These are phyloP conservation scores for Puccinia polysora DNA, from an alignment of 1,284 basidiomycete genomes.

Conservation along the genomic window DNA sequence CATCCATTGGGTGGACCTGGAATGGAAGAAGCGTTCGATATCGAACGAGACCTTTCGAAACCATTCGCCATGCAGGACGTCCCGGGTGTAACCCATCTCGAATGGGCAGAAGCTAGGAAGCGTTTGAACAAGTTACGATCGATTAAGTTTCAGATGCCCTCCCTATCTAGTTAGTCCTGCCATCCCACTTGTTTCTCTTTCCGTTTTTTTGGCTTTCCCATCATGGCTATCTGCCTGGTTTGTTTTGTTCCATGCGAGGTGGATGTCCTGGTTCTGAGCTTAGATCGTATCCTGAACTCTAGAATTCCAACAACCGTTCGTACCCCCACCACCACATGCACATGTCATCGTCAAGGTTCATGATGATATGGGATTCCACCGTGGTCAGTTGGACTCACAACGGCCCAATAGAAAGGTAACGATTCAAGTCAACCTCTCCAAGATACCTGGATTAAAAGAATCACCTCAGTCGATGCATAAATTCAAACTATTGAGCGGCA, in stretches of 20 bases:
- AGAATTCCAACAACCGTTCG: constrained; percentile 37
- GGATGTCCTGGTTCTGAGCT: not conserved
- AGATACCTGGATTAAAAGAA: not conserved
- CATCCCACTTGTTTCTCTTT: not conserved
- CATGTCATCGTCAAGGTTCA: constrained; percentile 24
- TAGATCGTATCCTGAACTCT: not conserved
- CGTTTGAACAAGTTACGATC: constrained; percentile 20
- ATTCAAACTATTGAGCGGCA: constrained; percentile 26
- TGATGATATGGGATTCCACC: constrained; percentile 39
- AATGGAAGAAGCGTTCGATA: constrained; percentile 39
- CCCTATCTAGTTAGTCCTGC: constrained; percentile 15
- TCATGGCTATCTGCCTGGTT: no score
- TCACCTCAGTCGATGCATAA: constrained; percentile 30
- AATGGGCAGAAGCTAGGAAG: constrained; percentile 31
- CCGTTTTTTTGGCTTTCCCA: not conserved
- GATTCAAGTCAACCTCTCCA: constrained; percentile 12
- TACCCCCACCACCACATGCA: constrained; percentile 30
- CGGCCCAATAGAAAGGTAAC: constrained; percentile 34
- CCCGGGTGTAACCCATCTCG: constrained; percentile 21
- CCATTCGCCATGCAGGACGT: constrained; percentile 36
- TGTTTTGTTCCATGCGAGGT: not conserved
- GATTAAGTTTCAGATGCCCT: constrained; percentile 38
- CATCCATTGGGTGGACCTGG: constrained; percentile 37
- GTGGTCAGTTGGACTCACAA: constrained; percentile 25
- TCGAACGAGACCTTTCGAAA: constrained; percentile 22